Conservation (phyloP, 192 early-diverging fungal species). For the Globomyces pollinis-pini region DNA sequence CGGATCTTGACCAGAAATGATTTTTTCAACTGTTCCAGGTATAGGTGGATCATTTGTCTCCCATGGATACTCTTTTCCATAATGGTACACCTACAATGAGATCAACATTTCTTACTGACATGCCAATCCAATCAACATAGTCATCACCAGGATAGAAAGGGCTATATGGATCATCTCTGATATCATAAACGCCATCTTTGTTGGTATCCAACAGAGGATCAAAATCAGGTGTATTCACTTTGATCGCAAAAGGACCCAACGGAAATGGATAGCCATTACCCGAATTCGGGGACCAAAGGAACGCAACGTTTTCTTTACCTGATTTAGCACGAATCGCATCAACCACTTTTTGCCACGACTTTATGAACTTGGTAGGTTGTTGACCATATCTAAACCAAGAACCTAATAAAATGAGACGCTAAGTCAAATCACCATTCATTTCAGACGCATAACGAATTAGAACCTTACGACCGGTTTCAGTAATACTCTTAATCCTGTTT, state of each 20-base stretch:
- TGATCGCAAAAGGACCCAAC: background rate
- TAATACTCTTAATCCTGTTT: background rate
- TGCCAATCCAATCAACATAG: slow-evolving; percentile 40
- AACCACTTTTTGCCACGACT: slow-evolving; percentile 17
- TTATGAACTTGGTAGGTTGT: slow-evolving; percentile 19
- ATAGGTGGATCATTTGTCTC: slow-evolving; percentile 12
- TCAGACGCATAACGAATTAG: slow-evolving; percentile 29
- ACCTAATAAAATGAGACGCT: background rate
- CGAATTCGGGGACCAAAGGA: slow-evolving; percentile 29
- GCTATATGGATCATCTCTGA: slow-evolving; percentile 38
- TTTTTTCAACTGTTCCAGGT: slow-evolving; percentile 14
- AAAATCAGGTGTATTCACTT: background rate
- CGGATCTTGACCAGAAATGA: slow-evolving; percentile 18
- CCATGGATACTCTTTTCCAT: slow-evolving; percentile 26
- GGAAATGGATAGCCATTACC: slow-evolving; percentile 28
- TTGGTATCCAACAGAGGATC: slow-evolving; percentile 38
- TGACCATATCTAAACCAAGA: slow-evolving; percentile 30
- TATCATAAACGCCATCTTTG: slow-evolving; percentile 29
- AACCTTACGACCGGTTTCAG: slow-evolving; percentile 8
- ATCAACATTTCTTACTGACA: no score
- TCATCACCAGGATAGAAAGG: slow-evolving; percentile 45
- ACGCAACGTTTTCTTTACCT: slow-evolving; percentile 12
- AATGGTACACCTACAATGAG: slow-evolving; percentile 27
- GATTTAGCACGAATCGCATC: slow-evolving; percentile 4
- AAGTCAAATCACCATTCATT: slow-evolving; percentile 31